These are phyloP conservation scores for Rubia peregrina DNA, from an alignment of 305 asterid species.

Conservation along the genomic window DNA sequence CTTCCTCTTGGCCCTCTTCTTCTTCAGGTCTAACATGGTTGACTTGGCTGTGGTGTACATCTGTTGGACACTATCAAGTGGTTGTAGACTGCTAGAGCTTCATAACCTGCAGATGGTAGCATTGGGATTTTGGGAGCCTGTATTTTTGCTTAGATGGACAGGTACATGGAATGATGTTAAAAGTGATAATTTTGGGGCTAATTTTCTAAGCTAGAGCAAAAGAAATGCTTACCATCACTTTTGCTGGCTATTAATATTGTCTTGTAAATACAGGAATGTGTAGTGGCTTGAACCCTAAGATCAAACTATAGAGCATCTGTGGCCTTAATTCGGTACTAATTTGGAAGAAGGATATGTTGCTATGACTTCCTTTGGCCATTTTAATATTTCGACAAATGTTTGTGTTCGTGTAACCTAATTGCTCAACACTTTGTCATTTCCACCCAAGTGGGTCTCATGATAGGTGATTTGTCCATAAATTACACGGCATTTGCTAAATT, in stretches of 20 bases:
- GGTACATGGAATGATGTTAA: neutral
- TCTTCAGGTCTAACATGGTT: constrained; percentile 9
- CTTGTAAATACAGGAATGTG: neutral
- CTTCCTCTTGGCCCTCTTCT: neutral
- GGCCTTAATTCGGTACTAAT: neutral
- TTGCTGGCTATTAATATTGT: neutral
- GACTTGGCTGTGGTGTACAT: constrained; percentile 6
- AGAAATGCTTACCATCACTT: neutral
- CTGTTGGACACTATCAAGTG: neutral
- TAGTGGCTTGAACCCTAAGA: neutral
- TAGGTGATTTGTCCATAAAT: too few relatives aligned
- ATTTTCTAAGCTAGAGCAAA: neutral
- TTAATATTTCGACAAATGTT: neutral
- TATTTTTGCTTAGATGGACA: neutral
- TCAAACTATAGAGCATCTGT: neutral
- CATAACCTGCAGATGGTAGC: neutral
- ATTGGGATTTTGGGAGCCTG: constrained; percentile 2
- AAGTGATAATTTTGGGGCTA: neutral
- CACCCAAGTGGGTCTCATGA: too few relatives aligned
- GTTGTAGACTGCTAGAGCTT: neutral
- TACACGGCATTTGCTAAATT: too few relatives aligned
- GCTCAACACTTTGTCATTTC: too few relatives aligned
- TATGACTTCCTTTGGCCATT: neutral
- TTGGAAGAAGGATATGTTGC: neutral
- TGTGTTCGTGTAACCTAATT: too few relatives aligned